Base-by-base conservation (phyloP, 768 basidiomycete genomes). In the Tricholoma sp. region DNA sequence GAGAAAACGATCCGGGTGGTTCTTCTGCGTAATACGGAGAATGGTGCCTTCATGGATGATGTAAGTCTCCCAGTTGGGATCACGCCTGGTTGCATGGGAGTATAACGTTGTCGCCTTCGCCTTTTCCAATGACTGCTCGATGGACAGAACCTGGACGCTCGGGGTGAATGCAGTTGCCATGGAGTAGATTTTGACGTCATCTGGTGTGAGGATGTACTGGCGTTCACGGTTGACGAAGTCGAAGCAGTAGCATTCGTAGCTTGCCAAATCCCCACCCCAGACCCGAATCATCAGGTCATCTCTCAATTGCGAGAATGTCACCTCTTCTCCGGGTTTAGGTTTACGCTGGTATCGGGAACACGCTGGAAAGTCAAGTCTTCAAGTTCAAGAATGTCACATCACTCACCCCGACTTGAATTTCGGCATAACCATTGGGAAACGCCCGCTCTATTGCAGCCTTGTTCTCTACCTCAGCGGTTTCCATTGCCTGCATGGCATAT, bases 21-120 rank as follows among this genome's bases (percentile, higher is more conserved):
- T 55, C 39, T 51, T 34, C 45, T 57, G 61, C n/a, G 45, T 60
- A 54, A 63, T 56, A 52, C 57, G 54, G 24, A 63, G 61, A 54
- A 60, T 27, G 54, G 54, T 60, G 37, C 61, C 59, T 58, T 61
- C 56, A 41, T 5, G 55, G 41, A 62, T 41, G 21, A 59, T 1
- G 56, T 62, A 62, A 12, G 61, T 62, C 43, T 63, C 61, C 61
- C 61, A 60, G 39, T 63, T 47, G 49, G 59, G 56, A 54, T 63
- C 61, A 46, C 22, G 45, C 45, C 45, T 46, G 45, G 45, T 46
- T 22, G 21, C 22, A 6, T 46, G 9, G 45, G 45, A 46, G 57
- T 50, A 55, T 32, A 32, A 46, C n/a, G 52, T 24, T 54, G 58
- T 49, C 22, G 47, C 39, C 19, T n/a, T 35, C 7, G 55, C 0